Evolutionary conservation across 2,329 filamentous ascomycete species (phyloP).

Genomic region (Didymella exigua): DNA sequence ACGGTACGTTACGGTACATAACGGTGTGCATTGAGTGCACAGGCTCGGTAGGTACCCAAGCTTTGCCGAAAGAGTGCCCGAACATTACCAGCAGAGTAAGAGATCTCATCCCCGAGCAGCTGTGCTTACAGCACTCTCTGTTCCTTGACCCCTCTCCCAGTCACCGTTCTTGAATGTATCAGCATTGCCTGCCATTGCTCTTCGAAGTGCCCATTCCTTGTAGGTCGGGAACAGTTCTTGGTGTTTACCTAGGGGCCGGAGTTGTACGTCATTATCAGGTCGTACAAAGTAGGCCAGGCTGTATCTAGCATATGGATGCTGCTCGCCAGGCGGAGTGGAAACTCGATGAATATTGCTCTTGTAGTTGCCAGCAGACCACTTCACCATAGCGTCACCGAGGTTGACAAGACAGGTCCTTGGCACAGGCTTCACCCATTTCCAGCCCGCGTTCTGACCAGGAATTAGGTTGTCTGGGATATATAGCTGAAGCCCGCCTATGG

Average conservation of each 20-base stretch:
- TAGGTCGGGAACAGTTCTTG: conserved; percentile 35
- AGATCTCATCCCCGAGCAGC: no score
- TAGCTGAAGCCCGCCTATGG: conserved; percentile 61
- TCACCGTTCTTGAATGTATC: conserved; percentile 17
- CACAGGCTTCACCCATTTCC: conserved; percentile 60
- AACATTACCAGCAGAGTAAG: no score
- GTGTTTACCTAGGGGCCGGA: conserved; percentile 32
- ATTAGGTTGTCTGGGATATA: conserved; percentile 24
- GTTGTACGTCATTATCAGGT: conserved; percentile 47
- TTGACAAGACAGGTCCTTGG: conserved; percentile 56
- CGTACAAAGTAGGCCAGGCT: conserved; percentile 62
- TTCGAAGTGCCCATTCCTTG: conserved; percentile 52
- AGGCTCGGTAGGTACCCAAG: no score
- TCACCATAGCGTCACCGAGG: conserved; percentile 55
- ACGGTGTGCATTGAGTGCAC: no score
- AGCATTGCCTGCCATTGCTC: conserved; percentile 46
- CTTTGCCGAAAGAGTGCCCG: no score
- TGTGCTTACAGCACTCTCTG: conserved; percentile 27
- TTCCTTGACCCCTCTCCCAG: conserved; percentile 41
- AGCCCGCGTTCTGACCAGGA: conserved; percentile 32
- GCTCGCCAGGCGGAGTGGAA: conserved; percentile 55
- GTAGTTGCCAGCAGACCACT: conserved; percentile 51
- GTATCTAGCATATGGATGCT: conserved; percentile 49
- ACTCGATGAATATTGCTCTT: conserved; percentile 56
- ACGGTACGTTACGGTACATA: no score